Conservation (phyloP, 179 eudicot species). For the Heliamphora ciliata region DNA sequence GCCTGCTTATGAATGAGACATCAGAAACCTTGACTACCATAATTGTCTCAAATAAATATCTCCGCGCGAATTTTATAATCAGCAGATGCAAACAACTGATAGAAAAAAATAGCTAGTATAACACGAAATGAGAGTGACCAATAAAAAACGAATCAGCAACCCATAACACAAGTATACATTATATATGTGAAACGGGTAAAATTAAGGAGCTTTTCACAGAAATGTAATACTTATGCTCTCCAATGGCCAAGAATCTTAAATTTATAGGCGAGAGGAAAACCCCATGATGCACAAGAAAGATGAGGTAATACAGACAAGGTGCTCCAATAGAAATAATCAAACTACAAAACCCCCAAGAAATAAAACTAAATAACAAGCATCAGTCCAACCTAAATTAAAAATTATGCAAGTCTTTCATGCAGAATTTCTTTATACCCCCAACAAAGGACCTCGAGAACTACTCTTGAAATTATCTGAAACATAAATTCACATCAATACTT, state of each 20-base stretch:
- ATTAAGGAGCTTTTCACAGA: background rate
- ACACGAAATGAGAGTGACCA: background rate
- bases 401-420: background rate
- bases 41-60: background rate
- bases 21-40: slow-evolving; percentile 14
- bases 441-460: background rate
- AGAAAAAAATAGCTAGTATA: background rate
- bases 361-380: background rate
- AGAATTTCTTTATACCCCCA: too few relatives aligned
- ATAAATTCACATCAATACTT: background rate
- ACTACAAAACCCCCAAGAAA: background rate
- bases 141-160: background rate
- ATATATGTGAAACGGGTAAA: background rate
- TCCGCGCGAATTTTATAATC: background rate
- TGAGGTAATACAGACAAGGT: background rate
- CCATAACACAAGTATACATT: background rate
- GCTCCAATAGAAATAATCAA: background rate
- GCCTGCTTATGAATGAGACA: slow-evolving; percentile 38
- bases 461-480: background rate
- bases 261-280: background rate
- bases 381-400: background rate
- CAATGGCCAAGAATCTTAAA: background rate
- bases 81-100: background rate
- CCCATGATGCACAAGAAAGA: background rate
- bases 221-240: background rate